Evolutionary conservation across 306 rosid genomes (phyloP).

Genomic region (Medicago lupulina): DNA sequence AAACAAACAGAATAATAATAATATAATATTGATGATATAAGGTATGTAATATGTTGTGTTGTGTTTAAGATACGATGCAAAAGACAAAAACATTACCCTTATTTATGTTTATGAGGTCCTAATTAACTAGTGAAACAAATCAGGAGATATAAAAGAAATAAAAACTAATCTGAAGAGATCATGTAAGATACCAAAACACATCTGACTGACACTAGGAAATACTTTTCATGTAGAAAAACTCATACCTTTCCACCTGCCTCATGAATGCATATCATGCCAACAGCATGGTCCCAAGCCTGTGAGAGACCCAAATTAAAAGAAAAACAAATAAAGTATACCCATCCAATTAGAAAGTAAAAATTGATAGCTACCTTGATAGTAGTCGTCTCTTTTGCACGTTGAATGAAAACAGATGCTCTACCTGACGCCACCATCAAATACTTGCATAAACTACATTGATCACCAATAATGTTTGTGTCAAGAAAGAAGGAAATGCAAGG

Average conservation of each 20-base stretch:
- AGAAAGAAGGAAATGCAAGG: conserved; percentile 29
- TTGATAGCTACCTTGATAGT: conserved; percentile 41
- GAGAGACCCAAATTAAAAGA: neutral
- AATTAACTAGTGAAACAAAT: neutral
- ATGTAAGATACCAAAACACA: conserved; percentile 16
- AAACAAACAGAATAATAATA: neutral
- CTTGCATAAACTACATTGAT: conserved; percentile 50
- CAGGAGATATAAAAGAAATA: neutral
- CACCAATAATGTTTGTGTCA: conserved; percentile 29
- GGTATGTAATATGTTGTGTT: neutral
- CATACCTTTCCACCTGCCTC: conserved; percentile 56
- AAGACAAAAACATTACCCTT: conserved; percentile 11
- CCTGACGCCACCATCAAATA: conserved; percentile 61
- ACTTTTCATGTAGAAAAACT: neutral
- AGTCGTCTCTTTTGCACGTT: conserved; percentile 47
- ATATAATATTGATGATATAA: conserved; percentile 3
- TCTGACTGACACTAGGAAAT: neutral
- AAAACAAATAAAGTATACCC: neutral
- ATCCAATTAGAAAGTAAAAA: conserved; percentile 25
- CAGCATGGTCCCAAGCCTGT: conserved; percentile 57
- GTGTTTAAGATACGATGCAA: neutral
- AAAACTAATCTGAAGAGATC: conserved; percentile 10
- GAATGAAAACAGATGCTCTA: conserved; percentile 54
- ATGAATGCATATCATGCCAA: conserved; percentile 50
- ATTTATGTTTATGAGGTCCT: neutral